Conservation (phyloP, 2,329 filamentous ascomycete species). For the Aquanectria penicillioides region DNA sequence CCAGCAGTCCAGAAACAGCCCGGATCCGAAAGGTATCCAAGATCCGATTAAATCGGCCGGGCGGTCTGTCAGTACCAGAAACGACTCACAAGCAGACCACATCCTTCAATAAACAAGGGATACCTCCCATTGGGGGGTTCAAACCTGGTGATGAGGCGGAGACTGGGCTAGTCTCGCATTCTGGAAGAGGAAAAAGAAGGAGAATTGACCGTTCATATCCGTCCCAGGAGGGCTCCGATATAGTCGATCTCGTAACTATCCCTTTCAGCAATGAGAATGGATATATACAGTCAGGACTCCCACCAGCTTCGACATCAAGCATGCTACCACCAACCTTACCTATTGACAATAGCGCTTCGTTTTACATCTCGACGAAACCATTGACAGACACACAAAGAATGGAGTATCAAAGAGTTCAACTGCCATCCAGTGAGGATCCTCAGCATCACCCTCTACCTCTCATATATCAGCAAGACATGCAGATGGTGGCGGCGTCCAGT, state of each 20-base stretch:
- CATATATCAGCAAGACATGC: constrained; percentile 29
- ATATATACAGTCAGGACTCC: too few relatives aligned
- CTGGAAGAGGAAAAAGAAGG: constrained; percentile 36
- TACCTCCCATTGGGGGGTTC: background rate
- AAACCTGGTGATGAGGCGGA: background rate
- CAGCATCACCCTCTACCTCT: constrained; percentile 27
- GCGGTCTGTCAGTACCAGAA: constrained; percentile 5
- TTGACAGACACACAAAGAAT: constrained; percentile 51
- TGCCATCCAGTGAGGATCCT: constrained; percentile 29
- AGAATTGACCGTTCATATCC: constrained; percentile 26
- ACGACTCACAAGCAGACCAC: background rate
- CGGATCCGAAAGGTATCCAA: constrained; percentile 24
- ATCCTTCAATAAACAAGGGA: background rate
- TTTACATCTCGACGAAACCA: constrained; percentile 47
- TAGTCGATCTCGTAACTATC: constrained; percentile 39
- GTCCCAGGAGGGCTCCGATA: constrained; percentile 33
- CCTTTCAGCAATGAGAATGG: constrained; percentile 35
- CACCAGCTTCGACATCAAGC: too few relatives aligned
- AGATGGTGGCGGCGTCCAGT: constrained; percentile 42
- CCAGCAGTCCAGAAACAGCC: constrained; percentile 51
- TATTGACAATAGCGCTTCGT: constrained; percentile 40
- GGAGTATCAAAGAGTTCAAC: constrained; percentile 45
- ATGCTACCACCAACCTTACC: constrained; percentile 42
- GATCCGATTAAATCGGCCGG: constrained; percentile 28
- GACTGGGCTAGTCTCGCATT: constrained; percentile 4